Conservation (phyloP, 1,139 yeast genomes). For the Insectozyma bohioensis region DNA sequence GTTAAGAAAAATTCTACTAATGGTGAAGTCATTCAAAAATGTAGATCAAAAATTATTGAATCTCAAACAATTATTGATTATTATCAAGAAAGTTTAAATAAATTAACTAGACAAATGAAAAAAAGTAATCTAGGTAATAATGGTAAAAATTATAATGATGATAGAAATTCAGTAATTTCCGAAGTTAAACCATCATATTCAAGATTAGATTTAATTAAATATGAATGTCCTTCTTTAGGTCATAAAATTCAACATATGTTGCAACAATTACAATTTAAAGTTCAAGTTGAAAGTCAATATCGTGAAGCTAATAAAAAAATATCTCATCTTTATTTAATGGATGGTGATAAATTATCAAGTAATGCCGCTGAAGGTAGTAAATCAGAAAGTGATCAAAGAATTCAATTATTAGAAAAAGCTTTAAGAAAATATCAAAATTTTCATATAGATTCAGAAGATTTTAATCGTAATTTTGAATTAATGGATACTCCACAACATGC, state of each 20-base stretch:
- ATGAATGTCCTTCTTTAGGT: slow-evolving; percentile 94
- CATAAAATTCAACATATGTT: slow-evolving; percentile 94
- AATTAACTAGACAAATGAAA: slow-evolving; percentile 45
- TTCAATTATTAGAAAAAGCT: slow-evolving; percentile 79
- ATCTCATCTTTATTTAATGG: slow-evolving; percentile 79
- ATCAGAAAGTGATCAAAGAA: slow-evolving; percentile 80
- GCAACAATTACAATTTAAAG: slow-evolving; percentile 88
- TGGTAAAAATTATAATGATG: slow-evolving; percentile 10
- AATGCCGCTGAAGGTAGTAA: slow-evolving; percentile 89
- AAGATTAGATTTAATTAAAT: slow-evolving; percentile 78
- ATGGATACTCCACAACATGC: slow-evolving; percentile 68
- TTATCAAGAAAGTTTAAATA: slow-evolving; percentile 72
- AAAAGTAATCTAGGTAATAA: slow-evolving; percentile 9
- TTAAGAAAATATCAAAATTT: slow-evolving; percentile 86
- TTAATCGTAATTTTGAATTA: slow-evolving; percentile 62
- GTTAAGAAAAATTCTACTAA: slow-evolving; percentile 77
- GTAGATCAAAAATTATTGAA: slow-evolving; percentile 88
- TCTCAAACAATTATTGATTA: slow-evolving; percentile 90
- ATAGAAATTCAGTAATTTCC: slow-evolving; percentile 13
- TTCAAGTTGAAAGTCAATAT: slow-evolving; percentile 91
- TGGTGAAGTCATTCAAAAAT: slow-evolving; percentile 80
- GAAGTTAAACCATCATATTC: slow-evolving; percentile 49
- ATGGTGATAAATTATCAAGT: slow-evolving; percentile 84
- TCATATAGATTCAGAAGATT: slow-evolving; percentile 71
- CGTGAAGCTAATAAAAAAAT: slow-evolving; percentile 90